Evolutionary conservation across 176 grass and related monocot species (phyloP), one percentile per base, ranked within the genome.

Genomic region (Themeda triandra): DNA sequence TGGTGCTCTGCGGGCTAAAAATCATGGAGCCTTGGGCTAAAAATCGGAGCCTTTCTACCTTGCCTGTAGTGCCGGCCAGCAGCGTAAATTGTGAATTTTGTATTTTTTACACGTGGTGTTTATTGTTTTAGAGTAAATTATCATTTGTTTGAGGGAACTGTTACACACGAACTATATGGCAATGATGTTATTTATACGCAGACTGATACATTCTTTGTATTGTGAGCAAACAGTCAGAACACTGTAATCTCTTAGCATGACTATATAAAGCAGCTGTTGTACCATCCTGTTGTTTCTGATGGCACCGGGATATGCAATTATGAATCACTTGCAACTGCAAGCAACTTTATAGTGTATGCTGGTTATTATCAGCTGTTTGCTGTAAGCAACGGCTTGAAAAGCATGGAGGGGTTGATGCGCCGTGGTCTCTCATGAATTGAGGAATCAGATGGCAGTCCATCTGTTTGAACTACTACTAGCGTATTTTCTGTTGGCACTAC

Each of bases 101-200:
- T 13, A 58, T 84, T 51, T 58, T n/a, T 69, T 87, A 76, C 44
- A 87, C 80, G 46, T 74, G 84, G 60, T 84, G 69, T 87, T 68
- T 27, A 59, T 87, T 87, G 80, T 56, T 68, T 83, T 86, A 90
- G 88, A 90, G 80, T 89, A 85, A 76, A 81, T 89, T 82, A 74
- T 72, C 78, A 75, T 87, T 67, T 87, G 77, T 87, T 82, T 71
- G 66, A 62, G 36, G 69, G 42, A 45, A 73, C 79, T 72, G 60
- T 82, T 59, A 33, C 45, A 84, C 64, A 84, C 30, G 21, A 23
- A 84, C 37, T 78, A 72, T 60, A 75, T 60, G 67, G 14, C 19
- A 53, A 62, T 85, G 44, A 18, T 87, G 78, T 87, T 82, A 87
- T 77, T 82, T 87, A 87, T 63, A 82, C 49, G 64, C 72, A 39